These are phyloP conservation scores for Lagenidium giganteum DNA, from an alignment of 352 stramenopile species.

Conservation along the genomic window DNA sequence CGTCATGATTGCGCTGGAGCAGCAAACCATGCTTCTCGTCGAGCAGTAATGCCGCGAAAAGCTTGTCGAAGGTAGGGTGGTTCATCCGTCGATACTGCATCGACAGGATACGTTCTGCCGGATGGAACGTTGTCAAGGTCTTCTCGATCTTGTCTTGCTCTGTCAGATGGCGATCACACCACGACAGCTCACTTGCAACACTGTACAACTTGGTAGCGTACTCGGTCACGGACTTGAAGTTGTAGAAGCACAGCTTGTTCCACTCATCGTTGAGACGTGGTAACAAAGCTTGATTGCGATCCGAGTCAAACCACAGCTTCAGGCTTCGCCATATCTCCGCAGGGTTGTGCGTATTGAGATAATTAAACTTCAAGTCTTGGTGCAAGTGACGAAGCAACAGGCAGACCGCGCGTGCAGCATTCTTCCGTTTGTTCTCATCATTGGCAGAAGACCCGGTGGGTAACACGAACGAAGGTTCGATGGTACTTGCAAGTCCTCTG, in stretches of 20 bases:
- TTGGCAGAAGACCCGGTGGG: not conserved
- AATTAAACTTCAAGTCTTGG: conserved; percentile 12
- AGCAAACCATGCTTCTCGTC: too few species aligned
- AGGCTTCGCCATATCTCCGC: conserved; percentile 6
- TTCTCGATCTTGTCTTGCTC: conserved; percentile 9
- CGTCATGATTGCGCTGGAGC: too few species aligned
- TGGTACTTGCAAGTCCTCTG: conserved; percentile 1
- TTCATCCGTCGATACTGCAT: too few species aligned
- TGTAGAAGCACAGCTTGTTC: conserved; percentile 16
- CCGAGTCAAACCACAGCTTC: conserved; percentile 3
- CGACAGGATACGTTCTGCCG: too few species aligned
- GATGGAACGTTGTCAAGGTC: conserved; percentile 8
- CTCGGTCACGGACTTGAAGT: conserved; percentile 16
- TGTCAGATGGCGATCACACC: conserved; percentile 5
- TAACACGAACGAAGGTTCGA: conserved; percentile 3
- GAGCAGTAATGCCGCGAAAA: too few species aligned
- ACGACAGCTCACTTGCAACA: conserved; percentile 9
- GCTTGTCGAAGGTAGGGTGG: too few species aligned
- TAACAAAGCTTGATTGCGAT: conserved; percentile 6
- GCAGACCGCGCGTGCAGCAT: conserved; percentile 5
- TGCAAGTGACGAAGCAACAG: conserved; percentile 5
- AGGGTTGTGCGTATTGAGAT: conserved; percentile 6
- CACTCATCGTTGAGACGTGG: conserved; percentile 7
- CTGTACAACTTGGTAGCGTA: conserved; percentile 12
- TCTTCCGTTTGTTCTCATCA: not conserved